A percentile compares a stretch with the other conserved stretches of the same genome.
phyloP scores from a whole-genome alignment of 768 basidiomycete species.

The Lactarius sp. region DNA sequence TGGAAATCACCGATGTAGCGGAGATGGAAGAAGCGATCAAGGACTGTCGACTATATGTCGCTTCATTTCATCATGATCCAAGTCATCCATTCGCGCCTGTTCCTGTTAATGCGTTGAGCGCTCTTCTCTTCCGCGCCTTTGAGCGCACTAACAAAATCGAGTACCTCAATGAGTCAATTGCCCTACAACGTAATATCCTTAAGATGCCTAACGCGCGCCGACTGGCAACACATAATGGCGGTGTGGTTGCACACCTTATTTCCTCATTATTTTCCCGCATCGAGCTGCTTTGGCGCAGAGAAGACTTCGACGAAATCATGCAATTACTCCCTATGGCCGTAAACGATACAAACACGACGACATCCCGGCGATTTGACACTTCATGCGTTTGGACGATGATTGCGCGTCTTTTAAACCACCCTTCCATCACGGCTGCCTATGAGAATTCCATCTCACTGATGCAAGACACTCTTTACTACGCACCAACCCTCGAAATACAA shows the following conservation, averaged over 20 bases:
- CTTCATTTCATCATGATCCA: neutral
- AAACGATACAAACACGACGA: too few relatives aligned
- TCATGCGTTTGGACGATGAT: neutral
- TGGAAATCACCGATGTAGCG: neutral
- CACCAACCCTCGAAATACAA: neutral
- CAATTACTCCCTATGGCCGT: neutral
- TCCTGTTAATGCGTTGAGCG: rapidly evolving
- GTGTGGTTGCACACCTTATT: neutral
- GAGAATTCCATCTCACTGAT: neutral
- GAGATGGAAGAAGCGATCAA: neutral
- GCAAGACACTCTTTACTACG: neutral
- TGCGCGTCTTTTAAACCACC: neutral
- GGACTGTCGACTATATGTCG: neutral
- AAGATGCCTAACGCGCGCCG: neutral
- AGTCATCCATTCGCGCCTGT: too few relatives aligned
- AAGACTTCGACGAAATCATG: neutral
- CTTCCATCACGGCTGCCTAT: neutral
- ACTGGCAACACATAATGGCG: too few relatives aligned
- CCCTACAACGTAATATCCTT: neutral
- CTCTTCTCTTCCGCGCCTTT: neutral
- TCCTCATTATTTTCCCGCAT: neutral
- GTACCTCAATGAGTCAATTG: neutral
- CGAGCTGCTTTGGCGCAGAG: neutral
- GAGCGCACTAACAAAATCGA: neutral
- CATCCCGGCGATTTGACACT: neutral